Conservation (phyloP, 495 filamentous ascomycete species). For the Aspergillus olivimuriae region DNA sequence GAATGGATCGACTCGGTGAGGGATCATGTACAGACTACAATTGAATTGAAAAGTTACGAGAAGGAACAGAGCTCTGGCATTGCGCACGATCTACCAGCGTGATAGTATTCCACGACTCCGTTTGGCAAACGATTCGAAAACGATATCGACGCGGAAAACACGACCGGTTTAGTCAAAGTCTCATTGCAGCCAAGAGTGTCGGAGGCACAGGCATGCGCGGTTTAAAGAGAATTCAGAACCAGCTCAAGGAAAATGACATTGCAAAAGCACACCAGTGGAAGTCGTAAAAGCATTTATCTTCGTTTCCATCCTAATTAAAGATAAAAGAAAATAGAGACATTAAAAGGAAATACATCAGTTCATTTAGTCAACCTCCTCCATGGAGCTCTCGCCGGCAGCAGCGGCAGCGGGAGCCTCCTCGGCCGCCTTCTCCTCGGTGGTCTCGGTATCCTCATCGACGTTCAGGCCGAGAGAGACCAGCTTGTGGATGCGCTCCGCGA, state of each 20-base stretch:
- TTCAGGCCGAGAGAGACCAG: constrained; percentile 94
- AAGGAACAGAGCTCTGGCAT: too few species aligned
- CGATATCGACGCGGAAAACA: constrained; percentile 27
- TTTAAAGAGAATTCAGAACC: constrained; percentile 6
- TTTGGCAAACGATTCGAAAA: constrained; percentile 18
- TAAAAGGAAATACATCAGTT: constrained; percentile 3
- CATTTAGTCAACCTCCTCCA: constrained; percentile 70
- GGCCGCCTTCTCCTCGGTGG: constrained; percentile 53
- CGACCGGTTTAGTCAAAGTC: constrained; percentile 5
- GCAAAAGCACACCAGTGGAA: constrained; percentile 5
- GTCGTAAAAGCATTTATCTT: constrained; percentile 11
- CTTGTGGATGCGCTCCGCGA: constrained; percentile 98
- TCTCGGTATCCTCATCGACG: constrained; percentile 85
- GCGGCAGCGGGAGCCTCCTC: constrained; percentile 57
- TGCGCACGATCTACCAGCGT: too few species aligned
- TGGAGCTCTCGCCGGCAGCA: constrained; percentile 57
- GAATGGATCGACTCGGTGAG: too few species aligned
- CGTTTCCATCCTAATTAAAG: constrained; percentile 7
- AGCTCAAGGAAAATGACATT: constrained; percentile 5
- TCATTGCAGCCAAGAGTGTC: too few species aligned
- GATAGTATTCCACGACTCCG: too few species aligned
- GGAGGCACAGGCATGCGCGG: too few species aligned
- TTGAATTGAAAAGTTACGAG: too few species aligned
- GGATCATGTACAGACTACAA: too few species aligned
- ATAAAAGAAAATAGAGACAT: not conserved